Evolutionary conservation across 2,329 filamentous ascomycete species (phyloP), one percentile per base, ranked within the genome.

Genomic region (Ophiostoma quercus): DNA sequence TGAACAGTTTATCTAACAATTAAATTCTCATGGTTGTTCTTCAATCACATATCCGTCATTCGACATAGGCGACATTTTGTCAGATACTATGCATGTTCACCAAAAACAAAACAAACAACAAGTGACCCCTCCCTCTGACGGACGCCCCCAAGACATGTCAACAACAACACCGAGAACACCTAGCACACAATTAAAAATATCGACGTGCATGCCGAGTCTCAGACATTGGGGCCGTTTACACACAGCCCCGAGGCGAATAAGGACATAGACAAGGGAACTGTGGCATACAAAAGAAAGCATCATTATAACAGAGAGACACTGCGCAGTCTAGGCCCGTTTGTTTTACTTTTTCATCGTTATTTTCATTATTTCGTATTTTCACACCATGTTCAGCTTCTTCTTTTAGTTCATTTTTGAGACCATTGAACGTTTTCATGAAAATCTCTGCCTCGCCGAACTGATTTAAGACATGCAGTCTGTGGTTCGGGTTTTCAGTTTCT

Each of bases 61-160:
- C 25, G 25, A 29, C 2, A 29, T 29, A 29, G 2, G 25, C 25
- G 25, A 29, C 25, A 29, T 2, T 29, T 29, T 2, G 2, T 2
- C 25, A 29, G 25, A 29, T 29, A 29, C 1, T 29, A 29, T 29
- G 25, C 25, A 29, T 29, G 25, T 34, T 34, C n/a, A 57, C n/a
- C 51, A 62, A 29, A 62, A 34, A 25, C 9, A 62, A 34, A 62
- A 62, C 57, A 34, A 62, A 62, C 14, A n/a, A 62, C 57, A 34
- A 34, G 6, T 14, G 11, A 19, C 57, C 57, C 29, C 29, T 32
- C 57, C 34, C 29, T 62, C 7, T 34, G 25, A 32, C 57, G 7
- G n/a, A 25, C n/a, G 22, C 51, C 16, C 16, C 51, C 51, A 57
- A 57, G n/a, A 57, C 51, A 57, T 25, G 51, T 57, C 51, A 57